Percentiles rank a stretch among this genome's conserved stretches.
These are phyloP conservation scores for Monosporascus sp. DNA, from an alignment of 2,329 filamentous ascomycete genomes.

Conservation along the genomic window DNA sequence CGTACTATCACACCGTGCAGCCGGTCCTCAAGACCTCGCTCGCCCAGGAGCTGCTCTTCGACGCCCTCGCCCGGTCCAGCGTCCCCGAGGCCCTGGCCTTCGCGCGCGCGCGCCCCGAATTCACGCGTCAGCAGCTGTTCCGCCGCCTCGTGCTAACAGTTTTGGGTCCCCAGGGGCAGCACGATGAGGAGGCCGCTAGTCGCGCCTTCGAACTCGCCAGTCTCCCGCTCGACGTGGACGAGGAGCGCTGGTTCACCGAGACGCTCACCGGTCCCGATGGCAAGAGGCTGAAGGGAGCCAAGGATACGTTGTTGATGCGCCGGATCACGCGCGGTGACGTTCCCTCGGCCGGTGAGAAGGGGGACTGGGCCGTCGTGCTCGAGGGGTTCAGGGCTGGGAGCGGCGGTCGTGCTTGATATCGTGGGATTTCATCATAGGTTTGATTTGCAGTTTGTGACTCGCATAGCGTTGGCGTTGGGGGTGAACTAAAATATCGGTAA, in stretches of 20 bases:
- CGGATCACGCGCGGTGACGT: slow-evolving; percentile 60
- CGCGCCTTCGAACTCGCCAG: slow-evolving; percentile 65
- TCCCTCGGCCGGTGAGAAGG: slow-evolving; percentile 41
- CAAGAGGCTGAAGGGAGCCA: slow-evolving; percentile 57
- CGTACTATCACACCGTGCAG: slow-evolving; percentile 72
- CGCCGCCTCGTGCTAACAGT: slow-evolving; percentile 58
- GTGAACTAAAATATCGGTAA: slow-evolving; percentile 1
- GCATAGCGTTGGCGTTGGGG: slow-evolving; percentile 27
- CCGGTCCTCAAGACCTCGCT: slow-evolving; percentile 62
- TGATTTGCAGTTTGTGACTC: slow-evolving; percentile 5
- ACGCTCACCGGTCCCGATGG: slow-evolving; percentile 61
- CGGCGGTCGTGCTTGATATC: slow-evolving; percentile 19
- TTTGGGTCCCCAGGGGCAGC: slow-evolving; percentile 33
- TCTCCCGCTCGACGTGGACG: slow-evolving; percentile 62
- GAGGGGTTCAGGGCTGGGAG: slow-evolving; percentile 46
- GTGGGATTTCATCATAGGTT: slow-evolving; percentile 2
- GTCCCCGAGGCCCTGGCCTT: slow-evolving; percentile 71
- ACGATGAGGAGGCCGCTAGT: slow-evolving; percentile 36
- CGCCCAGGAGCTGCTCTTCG: slow-evolving; percentile 62
- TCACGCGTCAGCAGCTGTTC: slow-evolving; percentile 59
- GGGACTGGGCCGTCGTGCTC: slow-evolving; percentile 43
- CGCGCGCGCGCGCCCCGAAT: slow-evolving; percentile 57
- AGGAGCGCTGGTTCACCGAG: slow-evolving; percentile 71
- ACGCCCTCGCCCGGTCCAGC: slow-evolving; percentile 60
- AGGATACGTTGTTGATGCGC: slow-evolving; percentile 70